Evolutionary conservation across 2,329 filamentous ascomycete species (phyloP).

Genomic region (Colletotrichum tropicicola): DNA sequence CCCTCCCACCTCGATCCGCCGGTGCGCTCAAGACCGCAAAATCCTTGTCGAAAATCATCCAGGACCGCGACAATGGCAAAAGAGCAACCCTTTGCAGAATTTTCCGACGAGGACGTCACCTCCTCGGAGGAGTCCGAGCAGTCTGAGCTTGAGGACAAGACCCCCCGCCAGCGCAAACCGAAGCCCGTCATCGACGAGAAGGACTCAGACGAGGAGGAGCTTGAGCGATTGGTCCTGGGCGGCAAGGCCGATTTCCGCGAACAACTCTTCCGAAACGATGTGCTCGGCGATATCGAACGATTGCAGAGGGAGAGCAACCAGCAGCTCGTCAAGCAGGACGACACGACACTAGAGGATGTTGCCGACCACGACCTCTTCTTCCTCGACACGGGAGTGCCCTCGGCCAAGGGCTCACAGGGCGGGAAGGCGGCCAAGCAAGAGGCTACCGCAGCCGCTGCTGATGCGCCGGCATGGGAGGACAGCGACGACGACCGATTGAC

Average conservation of each 20-base stretch:
- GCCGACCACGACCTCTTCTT: slow-evolving; percentile 89
- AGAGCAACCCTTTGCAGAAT: slow-evolving; percentile 31
- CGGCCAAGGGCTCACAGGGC: slow-evolving; percentile 42
- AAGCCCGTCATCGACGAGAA: slow-evolving; percentile 62
- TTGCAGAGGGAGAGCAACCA: slow-evolving; percentile 41
- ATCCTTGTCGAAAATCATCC: neutral
- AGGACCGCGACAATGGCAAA: slow-evolving; percentile 27
- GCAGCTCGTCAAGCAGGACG: slow-evolving; percentile 48
- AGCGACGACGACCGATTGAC: slow-evolving; percentile 92
- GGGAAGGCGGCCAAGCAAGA: slow-evolving; percentile 37
- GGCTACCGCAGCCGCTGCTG: slow-evolving; percentile 33
- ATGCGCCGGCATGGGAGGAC: slow-evolving; percentile 83
- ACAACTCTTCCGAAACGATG: slow-evolving; percentile 70
- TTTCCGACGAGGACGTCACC: slow-evolving; percentile 27
- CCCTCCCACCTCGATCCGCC: neutral
- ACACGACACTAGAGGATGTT: slow-evolving; percentile 62
- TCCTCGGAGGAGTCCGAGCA: slow-evolving; percentile 27
- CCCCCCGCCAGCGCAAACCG: slow-evolving; percentile 32
- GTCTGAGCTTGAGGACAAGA: slow-evolving; percentile 38
- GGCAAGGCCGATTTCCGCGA: slow-evolving; percentile 84
- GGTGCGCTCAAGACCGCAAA: slow-evolving; percentile 3
- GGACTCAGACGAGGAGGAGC: slow-evolving; percentile 83
- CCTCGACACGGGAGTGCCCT: slow-evolving; percentile 72
- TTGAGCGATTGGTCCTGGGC: slow-evolving; percentile 89
- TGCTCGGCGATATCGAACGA: slow-evolving; percentile 40